Conservation (phyloP, 139 green algal species). For the Nannochloris sp. region DNA sequence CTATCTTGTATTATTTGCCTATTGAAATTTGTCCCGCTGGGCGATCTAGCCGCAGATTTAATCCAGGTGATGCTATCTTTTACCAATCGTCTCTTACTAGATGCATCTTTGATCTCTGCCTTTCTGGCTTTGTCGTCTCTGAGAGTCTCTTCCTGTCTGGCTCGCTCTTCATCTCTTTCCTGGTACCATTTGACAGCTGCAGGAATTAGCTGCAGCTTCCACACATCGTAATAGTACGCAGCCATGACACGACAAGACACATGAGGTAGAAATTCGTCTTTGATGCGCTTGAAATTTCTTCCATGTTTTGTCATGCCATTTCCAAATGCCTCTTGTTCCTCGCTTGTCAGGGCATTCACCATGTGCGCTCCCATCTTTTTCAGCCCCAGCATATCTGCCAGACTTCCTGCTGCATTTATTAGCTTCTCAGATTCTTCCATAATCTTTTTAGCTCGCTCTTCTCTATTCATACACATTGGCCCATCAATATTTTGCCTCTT, state of each 20-base stretch:
- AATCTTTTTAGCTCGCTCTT: neutral
- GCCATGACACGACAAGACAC: neutral
- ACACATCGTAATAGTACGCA: slow-evolving; percentile 26
- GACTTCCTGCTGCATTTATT: neutral
- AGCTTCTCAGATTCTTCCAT: neutral
- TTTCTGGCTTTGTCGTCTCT: neutral
- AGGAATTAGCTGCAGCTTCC: slow-evolving; percentile 15
- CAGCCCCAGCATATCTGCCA: slow-evolving; percentile 4
- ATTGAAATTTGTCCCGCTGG: slow-evolving; percentile 5
- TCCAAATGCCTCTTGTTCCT: slow-evolving; percentile 15
- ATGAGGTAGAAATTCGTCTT: slow-evolving; percentile 10
- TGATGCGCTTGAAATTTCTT: slow-evolving; percentile 19
- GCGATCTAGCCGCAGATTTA: slow-evolving; percentile 1
- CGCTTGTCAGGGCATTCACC: neutral
- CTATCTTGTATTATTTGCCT: slow-evolving; percentile 6
- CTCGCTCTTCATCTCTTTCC: neutral
- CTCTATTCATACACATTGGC: neutral
- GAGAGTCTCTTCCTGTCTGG: slow-evolving; percentile 5
- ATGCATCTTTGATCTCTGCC: slow-evolving; percentile 3
- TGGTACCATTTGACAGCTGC: slow-evolving; percentile 10
- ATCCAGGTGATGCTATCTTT: slow-evolving; percentile 18
- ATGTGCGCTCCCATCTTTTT: slow-evolving; percentile 11
- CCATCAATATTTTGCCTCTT: slow-evolving; percentile 10
- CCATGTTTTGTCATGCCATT: slow-evolving; percentile 20
- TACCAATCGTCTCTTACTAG: slow-evolving; percentile 10